phyloP scores from a whole-genome alignment of 2,329 filamentous ascomycete species.

The Elsinoe arachidis region DNA sequence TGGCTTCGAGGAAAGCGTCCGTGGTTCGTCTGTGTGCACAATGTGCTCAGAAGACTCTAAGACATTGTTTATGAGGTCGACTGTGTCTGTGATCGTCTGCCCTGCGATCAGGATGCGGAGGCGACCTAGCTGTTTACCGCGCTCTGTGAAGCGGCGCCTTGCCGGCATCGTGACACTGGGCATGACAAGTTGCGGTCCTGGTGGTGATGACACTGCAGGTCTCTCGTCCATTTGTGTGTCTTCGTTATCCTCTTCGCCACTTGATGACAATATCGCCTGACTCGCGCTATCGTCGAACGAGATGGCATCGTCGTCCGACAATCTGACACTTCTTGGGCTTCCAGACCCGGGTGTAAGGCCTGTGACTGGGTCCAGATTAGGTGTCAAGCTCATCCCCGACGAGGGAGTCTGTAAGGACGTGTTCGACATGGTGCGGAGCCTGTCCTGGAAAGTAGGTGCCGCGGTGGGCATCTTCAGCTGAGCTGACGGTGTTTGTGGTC shows the following conservation, averaged over 20 bases:
- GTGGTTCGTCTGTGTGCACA: constrained; percentile 70
- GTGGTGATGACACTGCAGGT: constrained; percentile 16
- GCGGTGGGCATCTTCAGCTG: constrained; percentile 20
- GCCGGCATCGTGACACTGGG: constrained; percentile 87
- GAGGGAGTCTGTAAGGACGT: constrained; percentile 32
- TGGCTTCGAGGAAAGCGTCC: background rate
- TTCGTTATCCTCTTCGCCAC: constrained; percentile 47
- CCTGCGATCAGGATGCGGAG: constrained; percentile 86
- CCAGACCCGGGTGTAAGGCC: constrained; percentile 52
- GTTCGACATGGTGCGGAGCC: constrained; percentile 23
- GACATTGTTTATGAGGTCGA: constrained; percentile 79
- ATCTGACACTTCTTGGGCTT: constrained; percentile 49
- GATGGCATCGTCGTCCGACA: constrained; percentile 49
- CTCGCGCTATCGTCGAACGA: constrained; percentile 47
- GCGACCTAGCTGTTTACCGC: constrained; percentile 72
- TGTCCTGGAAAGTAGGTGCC: constrained; percentile 21
- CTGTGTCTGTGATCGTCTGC: constrained; percentile 72
- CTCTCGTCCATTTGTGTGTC: constrained; percentile 32
- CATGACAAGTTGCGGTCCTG: constrained; percentile 80
- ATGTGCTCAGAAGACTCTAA: constrained; percentile 83
- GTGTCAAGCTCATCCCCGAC: constrained; percentile 41
- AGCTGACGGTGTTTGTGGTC: constrained; percentile 18
- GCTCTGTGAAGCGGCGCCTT: constrained; percentile 80
- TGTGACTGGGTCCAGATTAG: constrained; percentile 41
- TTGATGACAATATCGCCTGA: constrained; percentile 45